Conservation (phyloP, 2,329 filamentous ascomycete genomes). For the Cercospora zeae-maydis region DNA sequence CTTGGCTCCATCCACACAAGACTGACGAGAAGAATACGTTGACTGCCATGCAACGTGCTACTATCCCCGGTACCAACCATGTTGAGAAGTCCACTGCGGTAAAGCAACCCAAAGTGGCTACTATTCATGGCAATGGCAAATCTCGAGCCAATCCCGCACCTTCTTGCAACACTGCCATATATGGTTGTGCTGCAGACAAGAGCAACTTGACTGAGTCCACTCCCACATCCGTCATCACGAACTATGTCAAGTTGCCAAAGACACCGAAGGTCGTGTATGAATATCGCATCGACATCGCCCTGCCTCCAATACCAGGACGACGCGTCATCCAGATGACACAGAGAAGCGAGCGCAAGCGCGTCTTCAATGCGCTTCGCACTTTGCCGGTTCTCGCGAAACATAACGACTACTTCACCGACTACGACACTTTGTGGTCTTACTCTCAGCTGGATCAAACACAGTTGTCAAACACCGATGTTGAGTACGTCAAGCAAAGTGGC, state of each 20-base stretch:
- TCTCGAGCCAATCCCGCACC: background rate
- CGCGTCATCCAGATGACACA: background rate
- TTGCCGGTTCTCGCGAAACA: background rate
- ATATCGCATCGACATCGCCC: background rate
- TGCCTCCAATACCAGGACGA: background rate
- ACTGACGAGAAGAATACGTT: background rate
- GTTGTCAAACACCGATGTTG: background rate
- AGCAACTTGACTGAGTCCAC: background rate
- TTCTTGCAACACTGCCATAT: background rate
- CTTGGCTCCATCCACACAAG: slow-evolving; percentile 1
- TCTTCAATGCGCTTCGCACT: background rate
- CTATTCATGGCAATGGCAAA: background rate
- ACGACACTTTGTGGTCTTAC: slow-evolving; percentile 3
- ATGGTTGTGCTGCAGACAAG: background rate
- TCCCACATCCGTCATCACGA: background rate
- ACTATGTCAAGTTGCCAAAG: background rate
- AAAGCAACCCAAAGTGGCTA: background rate
- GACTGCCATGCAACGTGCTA: background rate
- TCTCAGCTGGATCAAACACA: background rate
- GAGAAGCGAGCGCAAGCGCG: slow-evolving; percentile 1
- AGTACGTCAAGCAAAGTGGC: slow-evolving; percentile 8
- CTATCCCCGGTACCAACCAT: background rate
- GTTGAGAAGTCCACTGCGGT: background rate
- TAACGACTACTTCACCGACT: slow-evolving; percentile 8
- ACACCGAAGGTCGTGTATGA: background rate